These are phyloP conservation scores for Themeda triandra DNA, from an alignment of 176 grass and related monocot genomes.

Conservation along the genomic window DNA sequence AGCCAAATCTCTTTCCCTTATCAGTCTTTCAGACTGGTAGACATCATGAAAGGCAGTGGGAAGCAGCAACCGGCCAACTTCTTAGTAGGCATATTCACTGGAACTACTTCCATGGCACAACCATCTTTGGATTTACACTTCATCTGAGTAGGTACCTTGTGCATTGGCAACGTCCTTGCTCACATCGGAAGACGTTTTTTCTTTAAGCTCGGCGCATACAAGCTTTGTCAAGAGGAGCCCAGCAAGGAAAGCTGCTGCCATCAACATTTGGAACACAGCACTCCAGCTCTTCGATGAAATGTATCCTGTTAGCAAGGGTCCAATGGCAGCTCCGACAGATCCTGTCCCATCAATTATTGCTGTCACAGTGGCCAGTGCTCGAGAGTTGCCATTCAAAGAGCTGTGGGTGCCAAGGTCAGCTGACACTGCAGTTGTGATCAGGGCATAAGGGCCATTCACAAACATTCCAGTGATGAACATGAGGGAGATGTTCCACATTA, in stretches of 20 bases:
- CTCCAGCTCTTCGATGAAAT: slow-evolving; percentile 70
- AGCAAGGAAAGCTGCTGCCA: slow-evolving; percentile 72
- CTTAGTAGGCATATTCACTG: not conserved
- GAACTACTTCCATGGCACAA: not conserved
- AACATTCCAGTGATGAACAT: slow-evolving; percentile 88
- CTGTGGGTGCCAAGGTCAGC: slow-evolving; percentile 82
- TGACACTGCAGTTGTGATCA: slow-evolving; percentile 84
- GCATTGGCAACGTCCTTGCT: not conserved
- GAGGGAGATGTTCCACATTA: slow-evolving; percentile 61
- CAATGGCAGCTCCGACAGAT: slow-evolving; percentile 64
- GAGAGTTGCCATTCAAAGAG: slow-evolving; percentile 65
- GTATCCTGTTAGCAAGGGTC: slow-evolving; percentile 80
- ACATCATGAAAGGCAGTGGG: not conserved
- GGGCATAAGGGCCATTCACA: slow-evolving; percentile 79
- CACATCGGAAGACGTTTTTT: slow-evolving; percentile 13
- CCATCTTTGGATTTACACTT: slow-evolving; percentile 32
- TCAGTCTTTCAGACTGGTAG: not conserved
- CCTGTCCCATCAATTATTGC: slow-evolving; percentile 87
- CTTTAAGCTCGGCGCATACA: slow-evolving; percentile 50
- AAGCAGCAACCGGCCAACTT: not conserved
- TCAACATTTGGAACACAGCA: slow-evolving; percentile 71
- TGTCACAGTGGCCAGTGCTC: slow-evolving; percentile 75
- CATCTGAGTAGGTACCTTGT: slow-evolving; percentile 31
- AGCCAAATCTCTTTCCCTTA: slow-evolving; percentile 5
- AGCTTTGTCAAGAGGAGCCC: slow-evolving; percentile 74